Evolutionary conservation across 768 basidiomycete genomes (phyloP), one percentile per base, ranked within the genome.

Genomic region (Lactarius vividus): DNA sequence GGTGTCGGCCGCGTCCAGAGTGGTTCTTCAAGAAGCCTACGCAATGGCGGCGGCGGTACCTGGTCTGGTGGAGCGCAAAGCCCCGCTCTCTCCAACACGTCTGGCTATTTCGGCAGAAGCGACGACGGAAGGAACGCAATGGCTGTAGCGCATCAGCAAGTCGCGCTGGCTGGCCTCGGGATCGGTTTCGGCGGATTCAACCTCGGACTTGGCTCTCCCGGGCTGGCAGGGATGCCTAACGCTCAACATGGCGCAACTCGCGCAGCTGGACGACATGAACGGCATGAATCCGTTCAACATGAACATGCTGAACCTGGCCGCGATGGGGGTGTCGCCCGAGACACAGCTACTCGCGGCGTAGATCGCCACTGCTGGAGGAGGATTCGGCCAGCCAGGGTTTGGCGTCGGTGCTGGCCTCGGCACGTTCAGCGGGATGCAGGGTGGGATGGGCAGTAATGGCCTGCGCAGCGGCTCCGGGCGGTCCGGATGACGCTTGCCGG

Each of bases 251-350:
- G 44, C n/a, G 9, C 44, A 46, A 11, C 44, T 49, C n/a, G 23
- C 23, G 11, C 46, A 23, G 4, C 4, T 26, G 9, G 13, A 13
- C 11, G 46, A 2, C 4, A 49, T 26, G 7, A 23, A 23, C n/a
- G 44, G 10, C 2, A 46, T 23, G 20, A 44, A n/a, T 4, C 42
- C 42, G 5, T 44, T 44, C 18, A n/a, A n/a, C 42, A n/a, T 44
- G 20, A 44, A 44, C 73, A 85, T 91, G 86, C 80, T 91, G 69
- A 77, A 75, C 70, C 70, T 84, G 72, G 77, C 77, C 58, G 86
- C 87, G 57, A 90, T 91, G 6, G 31, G 88, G 6, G 42, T 26
- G 79, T 90, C 74, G 83, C 89, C 92, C 26, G 91, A 94, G 77
- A 85, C 88, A 7, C 42, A 42, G 6, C 42, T n/a, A 2, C 8